A percentile compares a stretch with the other conserved stretches of the same genome.
Conservation (phyloP, 2,329 filamentous ascomycete genomes). For the Didymella sp. region DNA sequence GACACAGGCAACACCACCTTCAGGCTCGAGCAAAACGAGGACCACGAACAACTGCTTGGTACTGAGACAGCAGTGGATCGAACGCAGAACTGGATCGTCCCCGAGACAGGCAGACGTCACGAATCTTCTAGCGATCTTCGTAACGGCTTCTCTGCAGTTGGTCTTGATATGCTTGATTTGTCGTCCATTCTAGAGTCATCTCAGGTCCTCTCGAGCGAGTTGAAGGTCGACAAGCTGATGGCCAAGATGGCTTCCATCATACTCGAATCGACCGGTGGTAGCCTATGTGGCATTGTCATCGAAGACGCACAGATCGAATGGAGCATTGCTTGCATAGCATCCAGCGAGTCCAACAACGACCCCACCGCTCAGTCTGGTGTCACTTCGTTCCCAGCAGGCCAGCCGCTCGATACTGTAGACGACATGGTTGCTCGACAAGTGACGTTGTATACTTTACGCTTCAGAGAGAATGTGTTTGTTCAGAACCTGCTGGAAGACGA, state of each 20-base stretch:
- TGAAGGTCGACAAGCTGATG: constrained; percentile 76
- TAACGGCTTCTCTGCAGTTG: constrained; percentile 68
- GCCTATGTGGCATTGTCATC: constrained; percentile 75
- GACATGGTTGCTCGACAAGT: constrained; percentile 78
- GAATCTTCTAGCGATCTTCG: constrained; percentile 61
- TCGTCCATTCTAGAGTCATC: constrained; percentile 80
- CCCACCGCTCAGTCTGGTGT: constrained; percentile 56
- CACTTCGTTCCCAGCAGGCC: constrained; percentile 68
- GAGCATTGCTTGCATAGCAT: constrained; percentile 76
- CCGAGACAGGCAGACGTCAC: constrained; percentile 52
- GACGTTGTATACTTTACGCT: constrained; percentile 77
- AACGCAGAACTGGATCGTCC: constrained; percentile 57
- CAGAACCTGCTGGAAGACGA: constrained; percentile 77
- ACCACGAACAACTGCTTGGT: constrained; percentile 49
- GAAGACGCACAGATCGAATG: constrained; percentile 71
- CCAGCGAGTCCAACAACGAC: constrained; percentile 62
- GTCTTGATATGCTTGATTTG: constrained; percentile 81
- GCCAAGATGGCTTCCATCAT: constrained; percentile 85
- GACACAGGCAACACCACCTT: constrained; percentile 52
- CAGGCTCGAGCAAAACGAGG: constrained; percentile 55
- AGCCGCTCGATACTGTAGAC: constrained; percentile 68
- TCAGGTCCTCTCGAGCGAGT: constrained; percentile 79
- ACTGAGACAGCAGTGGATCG: constrained; percentile 53
- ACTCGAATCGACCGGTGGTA: constrained; percentile 77
- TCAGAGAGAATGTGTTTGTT: constrained; percentile 76